These are phyloP conservation scores for Hyaloscypha variabilis DNA, from an alignment of 495 filamentous ascomycete species.

Conservation along the genomic window DNA sequence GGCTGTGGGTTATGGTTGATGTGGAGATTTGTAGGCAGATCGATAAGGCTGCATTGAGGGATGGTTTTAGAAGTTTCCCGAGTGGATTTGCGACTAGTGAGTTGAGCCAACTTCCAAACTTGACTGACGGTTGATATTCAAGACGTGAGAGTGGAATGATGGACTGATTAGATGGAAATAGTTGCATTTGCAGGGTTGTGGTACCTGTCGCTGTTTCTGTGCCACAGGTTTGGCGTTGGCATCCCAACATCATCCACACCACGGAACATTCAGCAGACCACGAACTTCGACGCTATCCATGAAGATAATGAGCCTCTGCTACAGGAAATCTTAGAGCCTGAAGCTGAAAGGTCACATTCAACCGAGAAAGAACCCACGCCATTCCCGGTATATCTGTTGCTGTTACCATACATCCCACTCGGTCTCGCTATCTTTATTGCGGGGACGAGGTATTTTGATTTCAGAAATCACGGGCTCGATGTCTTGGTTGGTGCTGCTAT, in stretches of 20 bases:
- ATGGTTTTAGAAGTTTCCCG: constrained; percentile 2
- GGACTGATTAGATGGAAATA: no score
- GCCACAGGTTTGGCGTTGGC: no score
- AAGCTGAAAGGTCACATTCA: background rate
- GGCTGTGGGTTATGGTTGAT: constrained; percentile 7
- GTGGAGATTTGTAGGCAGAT: constrained; percentile 5
- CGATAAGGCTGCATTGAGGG: constrained; percentile 1
- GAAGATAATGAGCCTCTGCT: constrained; percentile 2
- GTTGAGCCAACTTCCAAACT: no score
- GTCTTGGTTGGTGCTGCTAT: background rate
- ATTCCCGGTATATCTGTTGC: constrained; percentile 1
- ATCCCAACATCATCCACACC: no score
- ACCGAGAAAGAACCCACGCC: background rate
- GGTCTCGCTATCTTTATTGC: constrained; percentile 7
- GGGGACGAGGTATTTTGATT: constrained; percentile 2
- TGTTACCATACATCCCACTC: constrained; percentile 6
- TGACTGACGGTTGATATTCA: no score
- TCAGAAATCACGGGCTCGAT: constrained; percentile 5
- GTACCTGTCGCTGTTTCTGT: no score
- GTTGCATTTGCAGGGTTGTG: no score
- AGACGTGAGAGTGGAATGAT: no score
- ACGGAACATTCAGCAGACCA: no score
- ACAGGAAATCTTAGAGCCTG: background rate
- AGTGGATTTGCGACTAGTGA: background rate
- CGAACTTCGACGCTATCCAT: no score